Percentiles rank a stretch among this genome's conserved stretches.
These are phyloP conservation scores for Fusarium austroafricanum DNA, from an alignment of 2,329 filamentous ascomycete genomes.

Conservation along the genomic window DNA sequence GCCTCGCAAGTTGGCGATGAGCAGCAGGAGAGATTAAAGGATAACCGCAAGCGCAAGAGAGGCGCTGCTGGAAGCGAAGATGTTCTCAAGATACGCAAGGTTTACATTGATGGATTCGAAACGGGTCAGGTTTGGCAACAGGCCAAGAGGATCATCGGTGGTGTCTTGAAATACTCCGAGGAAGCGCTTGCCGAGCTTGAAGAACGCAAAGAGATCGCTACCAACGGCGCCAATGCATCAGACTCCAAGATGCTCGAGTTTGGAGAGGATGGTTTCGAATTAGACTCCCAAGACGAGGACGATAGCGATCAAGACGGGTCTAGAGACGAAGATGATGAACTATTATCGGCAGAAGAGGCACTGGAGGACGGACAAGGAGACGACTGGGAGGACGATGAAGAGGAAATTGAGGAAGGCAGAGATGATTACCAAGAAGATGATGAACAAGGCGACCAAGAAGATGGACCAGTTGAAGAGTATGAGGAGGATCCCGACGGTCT, in stretches of 20 bases:
- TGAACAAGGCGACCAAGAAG: slow-evolving; percentile 54
- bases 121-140: slow-evolving; percentile 95
- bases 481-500: slow-evolving; percentile 78
- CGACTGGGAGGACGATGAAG: slow-evolving; percentile 53
- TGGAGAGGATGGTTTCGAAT: slow-evolving; percentile 48
- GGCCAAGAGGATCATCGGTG: slow-evolving; percentile 80
- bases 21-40: slow-evolving; percentile 75
- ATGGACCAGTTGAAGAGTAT: slow-evolving; percentile 60
- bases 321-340: slow-evolving; percentile 45
- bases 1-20: slow-evolving; percentile 78
- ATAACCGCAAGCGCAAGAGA: slow-evolving; percentile 83
- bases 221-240: slow-evolving; percentile 53
- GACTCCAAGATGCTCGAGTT: slow-evolving; percentile 43
- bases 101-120: slow-evolving; percentile 89
- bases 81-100: slow-evolving; percentile 80
- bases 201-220: slow-evolving; percentile 59
- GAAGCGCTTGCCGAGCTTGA: slow-evolving; percentile 62
- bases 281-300: slow-evolving; percentile 48
- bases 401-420: slow-evolving; percentile 49
- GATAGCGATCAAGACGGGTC: slow-evolving; percentile 48
- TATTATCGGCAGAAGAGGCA: slow-evolving; percentile 35
- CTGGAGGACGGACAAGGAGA: slow-evolving; percentile 46
- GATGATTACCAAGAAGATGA: slow-evolving; percentile 53
- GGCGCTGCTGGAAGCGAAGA: slow-evolving; percentile 61
- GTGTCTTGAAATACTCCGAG: slow-evolving; percentile 62